Percentiles rank a stretch among this genome's conserved stretches.
These are phyloP conservation scores for Gaertneriomyces sp. DNA, from an alignment of 192 early-diverging fungal species.

Conservation along the genomic window DNA sequence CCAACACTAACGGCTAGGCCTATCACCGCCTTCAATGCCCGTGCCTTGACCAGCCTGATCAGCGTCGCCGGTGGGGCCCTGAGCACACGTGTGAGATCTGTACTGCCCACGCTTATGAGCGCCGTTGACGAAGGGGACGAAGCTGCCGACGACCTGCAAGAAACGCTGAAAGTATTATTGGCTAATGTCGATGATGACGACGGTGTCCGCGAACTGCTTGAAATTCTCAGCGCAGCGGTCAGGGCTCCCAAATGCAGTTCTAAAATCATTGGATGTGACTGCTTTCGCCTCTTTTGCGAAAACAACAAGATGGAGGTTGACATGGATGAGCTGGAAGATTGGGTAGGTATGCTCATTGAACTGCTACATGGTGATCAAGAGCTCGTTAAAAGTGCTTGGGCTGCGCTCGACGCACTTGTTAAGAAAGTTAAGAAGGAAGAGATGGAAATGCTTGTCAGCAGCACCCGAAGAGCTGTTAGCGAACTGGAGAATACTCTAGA, in stretches of 20 bases:
- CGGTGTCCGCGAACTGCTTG: conserved; percentile 74
- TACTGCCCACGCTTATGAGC: conserved; percentile 78
- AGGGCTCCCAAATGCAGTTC: conserved; percentile 28
- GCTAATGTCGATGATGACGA: conserved; percentile 77
- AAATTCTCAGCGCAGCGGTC: conserved; percentile 69
- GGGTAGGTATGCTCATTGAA: conserved; percentile 73
- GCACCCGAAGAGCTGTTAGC: conserved; percentile 64
- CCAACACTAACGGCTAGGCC: conserved; percentile 87
- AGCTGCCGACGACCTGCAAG: conserved; percentile 63
- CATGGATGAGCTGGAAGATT: conserved; percentile 68
- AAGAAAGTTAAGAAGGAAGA: conserved; percentile 87
- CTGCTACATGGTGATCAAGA: conserved; percentile 47
- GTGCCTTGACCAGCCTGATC: conserved; percentile 81
- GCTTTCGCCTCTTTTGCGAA: conserved; percentile 62
- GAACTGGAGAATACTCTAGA: conserved; percentile 49
- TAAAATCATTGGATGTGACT: conserved; percentile 55
- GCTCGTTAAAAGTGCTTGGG: conserved; percentile 73
- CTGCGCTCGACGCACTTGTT: conserved; percentile 73
- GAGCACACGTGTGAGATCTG: conserved; percentile 74
- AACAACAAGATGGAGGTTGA: conserved; percentile 56
- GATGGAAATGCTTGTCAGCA: conserved; percentile 71
- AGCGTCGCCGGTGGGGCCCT: conserved; percentile 84
- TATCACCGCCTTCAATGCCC: conserved; percentile 88
- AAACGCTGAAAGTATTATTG: conserved; percentile 70
- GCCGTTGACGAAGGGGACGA: conserved; percentile 68